Percentiles rank a stretch among this genome's conserved stretches.
These are phyloP conservation scores for Fragaria nilgerrensis DNA, from an alignment of 306 rosid species.

Conservation along the genomic window DNA sequence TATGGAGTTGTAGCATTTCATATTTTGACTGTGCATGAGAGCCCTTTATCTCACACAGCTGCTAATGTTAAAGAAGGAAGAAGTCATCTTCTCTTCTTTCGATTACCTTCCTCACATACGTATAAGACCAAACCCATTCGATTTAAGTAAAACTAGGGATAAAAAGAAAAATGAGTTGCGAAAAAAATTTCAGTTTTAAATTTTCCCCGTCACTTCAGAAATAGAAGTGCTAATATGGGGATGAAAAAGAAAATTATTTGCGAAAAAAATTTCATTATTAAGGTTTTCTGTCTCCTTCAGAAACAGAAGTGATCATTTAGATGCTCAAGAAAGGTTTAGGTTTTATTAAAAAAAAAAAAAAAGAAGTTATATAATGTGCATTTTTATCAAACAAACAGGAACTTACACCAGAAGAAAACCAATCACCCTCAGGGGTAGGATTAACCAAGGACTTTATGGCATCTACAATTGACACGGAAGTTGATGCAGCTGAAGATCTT, in stretches of 20 bases:
- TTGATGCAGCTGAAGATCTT: conserved; percentile 98
- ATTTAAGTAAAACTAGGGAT: background rate
- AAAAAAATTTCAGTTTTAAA: too few species aligned
- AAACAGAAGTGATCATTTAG: background rate
- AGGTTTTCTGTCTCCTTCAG: background rate
- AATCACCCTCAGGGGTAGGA: conserved; percentile 94
- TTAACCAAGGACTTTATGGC: conserved; percentile 78
- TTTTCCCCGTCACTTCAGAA: too few species aligned
- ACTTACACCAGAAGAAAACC: conserved; percentile 98
- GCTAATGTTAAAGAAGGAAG: background rate
- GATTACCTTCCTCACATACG: background rate
- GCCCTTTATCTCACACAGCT: background rate
- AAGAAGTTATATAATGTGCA: background rate
- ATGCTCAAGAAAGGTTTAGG: background rate
- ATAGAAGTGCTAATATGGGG: too few species aligned
- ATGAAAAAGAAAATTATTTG: too few species aligned
- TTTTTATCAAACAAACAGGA: background rate
- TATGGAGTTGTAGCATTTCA: background rate
- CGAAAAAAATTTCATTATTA: background rate
- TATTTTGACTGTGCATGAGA: background rate
- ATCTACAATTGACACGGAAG: conserved; percentile 81
- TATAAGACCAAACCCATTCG: background rate
- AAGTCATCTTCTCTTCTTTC: background rate
- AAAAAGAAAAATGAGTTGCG: background rate
- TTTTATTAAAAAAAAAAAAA: background rate